Conservation (phyloP, 2,329 filamentous ascomycete species). For the Grosmannia penicillata region DNA sequence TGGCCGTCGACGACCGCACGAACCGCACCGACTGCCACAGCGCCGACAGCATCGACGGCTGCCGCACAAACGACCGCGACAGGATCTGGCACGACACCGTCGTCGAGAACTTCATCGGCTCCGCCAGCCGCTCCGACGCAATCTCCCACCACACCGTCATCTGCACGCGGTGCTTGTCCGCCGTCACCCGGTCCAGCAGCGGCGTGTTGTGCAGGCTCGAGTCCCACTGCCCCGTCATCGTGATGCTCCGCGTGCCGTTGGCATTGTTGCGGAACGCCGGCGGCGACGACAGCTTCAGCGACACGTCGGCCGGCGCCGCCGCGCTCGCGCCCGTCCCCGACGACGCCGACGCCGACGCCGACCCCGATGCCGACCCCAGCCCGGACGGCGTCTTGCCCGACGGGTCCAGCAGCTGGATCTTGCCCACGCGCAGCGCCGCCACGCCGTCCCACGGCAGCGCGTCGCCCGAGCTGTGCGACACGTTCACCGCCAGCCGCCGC, state of each 20-base stretch:
- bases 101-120: slow-evolving; percentile 75
- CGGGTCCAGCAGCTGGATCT: slow-evolving; percentile 69
- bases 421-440: slow-evolving; percentile 60
- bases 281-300: slow-evolving; percentile 60
- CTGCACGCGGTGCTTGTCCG: slow-evolving; percentile 86
- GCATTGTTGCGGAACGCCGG: slow-evolving; percentile 73
- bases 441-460: slow-evolving; percentile 81
- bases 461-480: slow-evolving; percentile 86
- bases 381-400: slow-evolving; percentile 64
- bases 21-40: slow-evolving; percentile 76
- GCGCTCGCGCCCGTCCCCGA: slow-evolving; percentile 30
- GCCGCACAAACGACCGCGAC: slow-evolving; percentile 69
- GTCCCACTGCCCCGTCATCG: slow-evolving; percentile 88
- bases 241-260: slow-evolving; percentile 80
- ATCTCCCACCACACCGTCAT: slow-evolving; percentile 81
- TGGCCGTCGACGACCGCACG: slow-evolving; percentile 71
- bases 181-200: slow-evolving; percentile 83
- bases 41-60: slow-evolving; percentile 72
- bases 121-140: slow-evolving; percentile 59
- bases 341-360: not conserved
- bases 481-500: slow-evolving; percentile 67
- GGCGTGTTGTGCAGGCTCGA: slow-evolving; percentile 83
- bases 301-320: slow-evolving; percentile 62
- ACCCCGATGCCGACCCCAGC: not conserved
- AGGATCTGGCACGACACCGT: slow-evolving; percentile 73